Evolutionary conservation across 2,329 filamentous ascomycete species (phyloP), one percentile per base, ranked within the genome.

Genomic region (Alternaria rosae): DNA sequence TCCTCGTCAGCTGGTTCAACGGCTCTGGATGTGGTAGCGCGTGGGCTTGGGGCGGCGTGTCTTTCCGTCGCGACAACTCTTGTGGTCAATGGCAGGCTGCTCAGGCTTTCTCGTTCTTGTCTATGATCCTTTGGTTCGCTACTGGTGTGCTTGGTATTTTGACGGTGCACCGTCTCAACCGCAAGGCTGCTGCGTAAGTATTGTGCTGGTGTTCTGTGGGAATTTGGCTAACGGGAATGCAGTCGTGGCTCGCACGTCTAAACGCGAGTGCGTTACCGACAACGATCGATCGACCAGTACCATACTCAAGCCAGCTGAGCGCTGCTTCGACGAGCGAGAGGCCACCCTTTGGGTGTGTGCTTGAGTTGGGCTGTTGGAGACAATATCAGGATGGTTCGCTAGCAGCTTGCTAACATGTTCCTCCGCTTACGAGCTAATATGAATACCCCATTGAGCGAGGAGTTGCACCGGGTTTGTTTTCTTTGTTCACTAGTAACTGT

Each of bases 31-130:
- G 76, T 50, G 75, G 75, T 13, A 67, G 67, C 17, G 68, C 69
- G 6, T 79, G 74, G 70, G 56, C 86, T 74, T 92, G 90, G 89
- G 83, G 84, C 54, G 35, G 47, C 17, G 82, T 92, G 61, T 75
- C 73, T 17, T 61, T 72, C 15, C 67, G 63, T 28, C 70, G 68
- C 43, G 43, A 54, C 82, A 66, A 85, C 47, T 76, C 77, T n/a
- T 94, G 91, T 78, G 84, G 86, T 60, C 86, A 88, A 70, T 91
- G 87, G 86, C 92, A 91, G 80, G 87, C 91, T 42, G 84, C 87
- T 64, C 86, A 92, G 69, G 90, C 90, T 5, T 93, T 93, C 73
- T 82, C 85, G 51, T 93, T 93, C 80, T 79, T 93, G 57, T 89
- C 88, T 3, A 89, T 89, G 57, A 84, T 91, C 67, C 83, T 89